Conservation (phyloP, 768 basidiomycete genomes). For the Trametes gibbosa region DNA sequence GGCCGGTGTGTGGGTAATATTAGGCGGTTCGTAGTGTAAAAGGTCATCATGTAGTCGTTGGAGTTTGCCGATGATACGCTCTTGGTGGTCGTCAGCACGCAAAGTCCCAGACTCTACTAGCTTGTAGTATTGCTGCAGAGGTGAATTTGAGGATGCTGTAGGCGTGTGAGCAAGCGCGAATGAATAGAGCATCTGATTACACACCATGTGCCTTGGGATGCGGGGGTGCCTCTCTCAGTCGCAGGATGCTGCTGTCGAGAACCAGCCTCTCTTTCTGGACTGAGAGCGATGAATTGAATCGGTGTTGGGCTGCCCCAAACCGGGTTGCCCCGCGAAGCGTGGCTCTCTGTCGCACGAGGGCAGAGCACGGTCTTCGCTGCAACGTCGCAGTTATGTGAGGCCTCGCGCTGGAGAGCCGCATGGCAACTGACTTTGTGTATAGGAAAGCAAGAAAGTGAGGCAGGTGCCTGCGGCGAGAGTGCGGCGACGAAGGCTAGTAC, state of each 20-base stretch:
- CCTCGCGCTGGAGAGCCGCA: conserved; percentile 10
- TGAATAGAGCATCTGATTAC: neutral
- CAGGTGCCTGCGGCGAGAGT: neutral
- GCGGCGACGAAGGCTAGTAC: too few species aligned
- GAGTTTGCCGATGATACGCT: conserved; percentile 76
- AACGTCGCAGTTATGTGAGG: neutral
- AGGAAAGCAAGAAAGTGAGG: neutral
- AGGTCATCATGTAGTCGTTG: conserved; percentile 78
- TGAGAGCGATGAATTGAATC: conserved; percentile 10
- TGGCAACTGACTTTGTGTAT: neutral
- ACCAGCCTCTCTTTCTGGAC: conserved; percentile 2
- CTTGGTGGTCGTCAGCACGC: conserved; percentile 79
- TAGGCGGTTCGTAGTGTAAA: conserved; percentile 65
- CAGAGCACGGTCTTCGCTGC: neutral
- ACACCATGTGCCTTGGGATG: neutral
- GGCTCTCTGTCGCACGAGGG: neutral
- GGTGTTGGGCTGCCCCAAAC: neutral
- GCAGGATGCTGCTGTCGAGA: neutral
- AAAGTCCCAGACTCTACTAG: conserved; percentile 54
- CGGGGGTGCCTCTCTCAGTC: neutral
- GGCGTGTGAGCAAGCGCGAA: neutral
- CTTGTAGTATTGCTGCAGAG: conserved; percentile 41
- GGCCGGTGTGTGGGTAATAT: conserved; percentile 43
- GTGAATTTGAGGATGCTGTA: conserved; percentile 11
- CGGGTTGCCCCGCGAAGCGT: neutral